Base-by-base conservation (phyloP, 306 rosid genomes). In the Neltuma alba region DNA sequence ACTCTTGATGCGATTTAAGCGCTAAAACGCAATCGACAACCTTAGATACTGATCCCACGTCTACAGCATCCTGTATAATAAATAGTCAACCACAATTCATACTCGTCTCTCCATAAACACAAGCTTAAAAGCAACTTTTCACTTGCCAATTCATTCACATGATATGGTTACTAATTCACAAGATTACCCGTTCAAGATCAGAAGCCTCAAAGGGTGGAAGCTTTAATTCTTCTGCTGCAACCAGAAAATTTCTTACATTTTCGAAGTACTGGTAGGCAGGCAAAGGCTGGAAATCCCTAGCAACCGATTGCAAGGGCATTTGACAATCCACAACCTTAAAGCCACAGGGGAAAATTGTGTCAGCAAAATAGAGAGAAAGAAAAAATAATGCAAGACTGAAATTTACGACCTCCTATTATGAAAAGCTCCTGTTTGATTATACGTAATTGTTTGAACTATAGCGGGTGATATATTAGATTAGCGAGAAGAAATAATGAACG, bases 201-300 rank as follows among this genome's bases (percentile, higher is more conserved):
- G 95, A 95, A 76, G 98, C 97, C 80, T 95, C 97, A 82, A 95
- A 95, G 67, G 97, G 91, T 47, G 97, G 94, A 37, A 95, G 80
- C 88, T 89, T 91, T 72, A 95, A 84, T 76, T 91, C 89, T 74
- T 86, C 89, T 0, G 85, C 88, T 13, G 96, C 97, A 34, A 84
- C 91, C 55, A 95, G 83, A 86, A 95, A 95, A 71, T 95, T 95
- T 18, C 99, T 87, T 14, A 94, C 93, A 81, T 95, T 95, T 83
- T 92, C 99, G 58, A 95, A 95, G 82, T 95, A 93, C 84, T 95
- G 99, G 83, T 90, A 95, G 27, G 99, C 98, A 20, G 98, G 97
- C 80, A 95, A 79, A 45, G 99, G 89, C 78, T 92, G 98, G 15
- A 81, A 88, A 76, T 95, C 99, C 89, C 94, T 52, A 33, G 80